These are phyloP conservation scores for Leavenworthia alabamica DNA, from an alignment of 345 rosid species.

Conservation along the genomic window DNA sequence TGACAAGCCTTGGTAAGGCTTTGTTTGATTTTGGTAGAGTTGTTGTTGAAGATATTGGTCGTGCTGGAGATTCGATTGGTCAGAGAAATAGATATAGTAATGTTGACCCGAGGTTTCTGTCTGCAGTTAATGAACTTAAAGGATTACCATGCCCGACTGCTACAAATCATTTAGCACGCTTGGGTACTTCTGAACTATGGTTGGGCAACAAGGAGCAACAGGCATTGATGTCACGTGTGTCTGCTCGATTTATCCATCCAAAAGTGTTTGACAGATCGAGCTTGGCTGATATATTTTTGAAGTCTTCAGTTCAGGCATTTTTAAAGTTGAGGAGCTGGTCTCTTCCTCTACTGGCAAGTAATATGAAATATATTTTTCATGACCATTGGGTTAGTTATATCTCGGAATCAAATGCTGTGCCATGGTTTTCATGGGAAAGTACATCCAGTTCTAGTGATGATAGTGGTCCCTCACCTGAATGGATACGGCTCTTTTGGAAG, in stretches of 20 bases:
- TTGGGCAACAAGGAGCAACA: slow-evolving; percentile 81
- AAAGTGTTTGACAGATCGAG: slow-evolving; percentile 64
- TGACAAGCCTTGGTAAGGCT: slow-evolving; percentile 86
- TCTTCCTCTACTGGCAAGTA: slow-evolving; percentile 54
- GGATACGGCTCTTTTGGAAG: slow-evolving; percentile 87
- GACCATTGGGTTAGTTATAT: slow-evolving; percentile 75
- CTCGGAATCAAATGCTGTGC: slow-evolving; percentile 50
- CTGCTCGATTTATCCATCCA: slow-evolving; percentile 72
- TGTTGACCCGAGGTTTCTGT: slow-evolving; percentile 44
- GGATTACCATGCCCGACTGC: slow-evolving; percentile 88
- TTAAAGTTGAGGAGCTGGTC: slow-evolving; percentile 67
- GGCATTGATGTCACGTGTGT: slow-evolving; percentile 62
- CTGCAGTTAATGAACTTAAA: slow-evolving; percentile 53
- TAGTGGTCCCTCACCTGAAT: slow-evolving; percentile 79
- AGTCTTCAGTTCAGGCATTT: slow-evolving; percentile 42
- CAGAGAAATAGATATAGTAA: slow-evolving; percentile 37
- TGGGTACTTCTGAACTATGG: slow-evolving; percentile 77
- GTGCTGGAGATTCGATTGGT: slow-evolving; percentile 45
- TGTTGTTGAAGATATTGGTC: slow-evolving; percentile 90
- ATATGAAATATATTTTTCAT: slow-evolving; percentile 70
- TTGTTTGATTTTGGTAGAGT: slow-evolving; percentile 86
- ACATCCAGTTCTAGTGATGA: slow-evolving; percentile 52
- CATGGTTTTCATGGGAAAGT: slow-evolving; percentile 91
- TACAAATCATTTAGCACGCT: slow-evolving; percentile 52
- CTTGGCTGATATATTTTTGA: slow-evolving; percentile 56